A percentile compares a stretch with the other conserved stretches of the same genome.
phyloP scores from a whole-genome alignment of 1,284 basidiomycete species.

The Cryptococcus deneoformans region DNA sequence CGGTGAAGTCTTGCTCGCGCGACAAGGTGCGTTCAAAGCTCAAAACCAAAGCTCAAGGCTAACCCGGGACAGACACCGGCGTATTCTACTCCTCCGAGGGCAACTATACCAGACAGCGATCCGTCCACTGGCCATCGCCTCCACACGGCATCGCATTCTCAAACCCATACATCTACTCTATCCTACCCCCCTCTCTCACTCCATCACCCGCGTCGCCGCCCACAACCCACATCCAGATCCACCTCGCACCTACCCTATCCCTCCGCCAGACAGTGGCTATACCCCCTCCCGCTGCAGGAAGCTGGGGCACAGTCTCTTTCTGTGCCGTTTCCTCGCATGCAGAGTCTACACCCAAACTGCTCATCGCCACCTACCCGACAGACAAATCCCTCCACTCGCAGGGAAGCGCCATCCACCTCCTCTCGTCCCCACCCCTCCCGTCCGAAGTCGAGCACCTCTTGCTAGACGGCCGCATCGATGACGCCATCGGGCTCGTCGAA shows the following conservation, averaged over 20 bases:
- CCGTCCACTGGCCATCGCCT: conserved; percentile 71
- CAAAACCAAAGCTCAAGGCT: background rate
- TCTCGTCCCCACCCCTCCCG: conserved; percentile 69
- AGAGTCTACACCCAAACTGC: conserved; percentile 32
- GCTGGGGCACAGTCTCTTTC: conserved; percentile 11
- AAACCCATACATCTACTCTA: conserved; percentile 79
- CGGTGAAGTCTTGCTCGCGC: conserved; percentile 68
- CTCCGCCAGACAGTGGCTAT: conserved; percentile 59
- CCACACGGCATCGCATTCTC: conserved; percentile 76
- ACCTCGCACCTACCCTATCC: conserved; percentile 68
- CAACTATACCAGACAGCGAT: conserved; percentile 58
- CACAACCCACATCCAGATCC: conserved; percentile 60
- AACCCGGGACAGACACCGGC: conserved; percentile 59
- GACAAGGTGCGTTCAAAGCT: conserved; percentile 65
- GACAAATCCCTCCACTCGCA: conserved; percentile 63
- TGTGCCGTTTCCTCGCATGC: too few relatives aligned
- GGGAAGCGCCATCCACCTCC: conserved; percentile 74
- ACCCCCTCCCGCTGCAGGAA: conserved; percentile 55
- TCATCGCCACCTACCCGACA: conserved; percentile 67
- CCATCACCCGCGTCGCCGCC: conserved; percentile 5
- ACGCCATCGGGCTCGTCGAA: conserved; percentile 78
- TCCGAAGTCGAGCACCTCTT: conserved; percentile 85
- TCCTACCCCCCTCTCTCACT: conserved; percentile 57
- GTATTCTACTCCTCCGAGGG: conserved; percentile 69
- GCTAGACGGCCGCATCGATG: conserved; percentile 64